Percentiles rank a stretch among this genome's conserved stretches.
These are phyloP conservation scores for Adansonia gregorii DNA, from an alignment of 441 rosid genomes.

Conservation along the genomic window DNA sequence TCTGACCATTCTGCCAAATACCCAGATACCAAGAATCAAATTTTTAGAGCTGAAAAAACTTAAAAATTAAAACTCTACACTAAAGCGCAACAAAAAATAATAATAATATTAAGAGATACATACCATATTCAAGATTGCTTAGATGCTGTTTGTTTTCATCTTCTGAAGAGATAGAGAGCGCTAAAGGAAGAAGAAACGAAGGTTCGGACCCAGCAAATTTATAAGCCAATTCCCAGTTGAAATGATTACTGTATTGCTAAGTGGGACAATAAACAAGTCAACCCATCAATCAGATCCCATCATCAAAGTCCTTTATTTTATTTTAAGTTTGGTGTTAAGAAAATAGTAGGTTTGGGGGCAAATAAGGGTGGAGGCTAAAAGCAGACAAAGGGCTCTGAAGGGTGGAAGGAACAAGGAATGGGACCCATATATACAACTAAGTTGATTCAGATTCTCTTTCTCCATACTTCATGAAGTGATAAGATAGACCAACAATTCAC, in stretches of 20 bases:
- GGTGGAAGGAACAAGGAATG: slow-evolving; percentile 12
- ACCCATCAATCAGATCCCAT: slow-evolving; percentile 31
- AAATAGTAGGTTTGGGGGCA: neutral
- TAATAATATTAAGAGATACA: slow-evolving; percentile 18
- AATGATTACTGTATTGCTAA: neutral
- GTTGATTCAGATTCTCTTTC: slow-evolving; percentile 24
- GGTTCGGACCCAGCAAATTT: slow-evolving; percentile 23
- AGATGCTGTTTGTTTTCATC: slow-evolving; percentile 29
- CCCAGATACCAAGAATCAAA: slow-evolving; percentile 19
- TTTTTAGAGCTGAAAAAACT: neutral
- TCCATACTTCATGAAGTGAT: neutral
- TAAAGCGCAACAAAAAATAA: neutral
- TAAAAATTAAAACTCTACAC: neutral
- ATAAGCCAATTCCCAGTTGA: slow-evolving; percentile 23
- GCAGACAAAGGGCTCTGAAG: neutral
- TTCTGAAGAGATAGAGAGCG: slow-evolving; percentile 12
- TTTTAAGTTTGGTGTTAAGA: no score
- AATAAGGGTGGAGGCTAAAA: neutral
- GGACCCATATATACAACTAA: slow-evolving; percentile 27
- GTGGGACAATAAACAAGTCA: slow-evolving; percentile 31
- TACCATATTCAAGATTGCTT: slow-evolving; percentile 38
- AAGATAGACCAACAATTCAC: neutral
- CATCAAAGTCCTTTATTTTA: neutral
- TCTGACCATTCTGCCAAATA: slow-evolving; percentile 19
- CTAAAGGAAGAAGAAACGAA: neutral